Evolutionary conservation across 164 flowering plant genomes (phyloP), one percentile per base, ranked within the genome.

Genomic region (Buxus sempervirens): DNA sequence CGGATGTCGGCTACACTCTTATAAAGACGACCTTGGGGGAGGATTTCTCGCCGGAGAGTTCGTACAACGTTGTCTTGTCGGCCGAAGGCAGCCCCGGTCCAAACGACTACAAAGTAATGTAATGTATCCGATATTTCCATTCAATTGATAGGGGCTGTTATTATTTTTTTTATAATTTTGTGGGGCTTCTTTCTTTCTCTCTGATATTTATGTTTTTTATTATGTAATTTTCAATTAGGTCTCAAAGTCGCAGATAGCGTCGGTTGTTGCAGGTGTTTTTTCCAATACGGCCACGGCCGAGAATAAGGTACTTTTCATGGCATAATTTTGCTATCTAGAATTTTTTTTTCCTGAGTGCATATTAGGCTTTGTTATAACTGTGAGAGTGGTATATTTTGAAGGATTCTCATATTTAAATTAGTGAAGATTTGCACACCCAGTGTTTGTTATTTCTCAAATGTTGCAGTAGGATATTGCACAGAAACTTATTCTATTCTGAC

Each of bases 41-140:
- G 19, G 99, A 90, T 68, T 96, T 73, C 72, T 72, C 89, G 15
- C 78, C 79, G 0, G 96, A 92, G 79, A 81, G 86, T 59, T 77
- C 87, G 0, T 87, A 84, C 64, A 89, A 85, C 60, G 75, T 96
- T 2, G 93, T 89, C 20, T 88, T 95, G 42, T 76, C 86, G 0
- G 82, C 86, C 22, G 99, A 95, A 73, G 86, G 88, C 60, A 80
- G 72, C 60, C 49, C 65, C 32, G 69, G 67, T 55, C 69, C 68
- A 60, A 79, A 71, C 84, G 94, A 85, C 93, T 90, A 78, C 89
- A 95, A 95, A 90, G 99, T 95, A 96, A 95, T 91, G 96, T 90
- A 89, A 90, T 90, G 96, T 89, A 86, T 82, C 86, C 86, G 45
- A 64, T 65, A 41, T 67, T 60, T 60, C 38, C 38, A 7, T 32